These are phyloP conservation scores for Suhomyces bokatorum DNA, from an alignment of 1,139 yeast species.

Conservation along the genomic window DNA sequence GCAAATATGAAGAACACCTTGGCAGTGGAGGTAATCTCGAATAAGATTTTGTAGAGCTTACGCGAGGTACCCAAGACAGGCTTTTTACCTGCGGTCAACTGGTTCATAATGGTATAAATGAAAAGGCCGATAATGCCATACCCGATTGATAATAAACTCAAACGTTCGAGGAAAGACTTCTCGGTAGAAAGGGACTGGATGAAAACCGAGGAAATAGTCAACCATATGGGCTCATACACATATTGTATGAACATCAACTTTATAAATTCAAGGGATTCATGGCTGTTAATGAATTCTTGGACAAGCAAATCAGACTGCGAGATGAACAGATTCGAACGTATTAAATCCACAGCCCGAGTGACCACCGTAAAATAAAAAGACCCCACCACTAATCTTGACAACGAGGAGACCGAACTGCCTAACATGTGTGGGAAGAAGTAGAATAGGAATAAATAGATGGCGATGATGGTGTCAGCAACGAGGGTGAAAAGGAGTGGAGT, in stretches of 20 bases:
- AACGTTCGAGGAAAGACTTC: slow-evolving; percentile 36
- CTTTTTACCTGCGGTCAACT: slow-evolving; percentile 32
- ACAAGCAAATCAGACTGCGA: neutral
- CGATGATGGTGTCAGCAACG: slow-evolving; percentile 43
- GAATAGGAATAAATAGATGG: slow-evolving; percentile 44
- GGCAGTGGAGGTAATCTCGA: slow-evolving; percentile 55
- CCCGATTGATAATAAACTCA: slow-evolving; percentile 35
- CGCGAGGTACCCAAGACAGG: slow-evolving; percentile 55
- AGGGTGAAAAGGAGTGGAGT: slow-evolving; percentile 41
- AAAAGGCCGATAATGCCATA: slow-evolving; percentile 33
- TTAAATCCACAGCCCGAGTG: neutral
- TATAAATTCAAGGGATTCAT: slow-evolving; percentile 1
- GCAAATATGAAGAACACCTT: slow-evolving; percentile 77
- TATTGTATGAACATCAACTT: slow-evolving; percentile 8
- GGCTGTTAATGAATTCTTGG: neutral
- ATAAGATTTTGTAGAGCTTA: slow-evolving; percentile 48
- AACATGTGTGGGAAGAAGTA: slow-evolving; percentile 54
- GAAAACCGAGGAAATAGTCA: slow-evolving; percentile 21
- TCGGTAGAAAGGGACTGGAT: slow-evolving; percentile 14
- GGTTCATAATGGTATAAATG: slow-evolving; percentile 38
- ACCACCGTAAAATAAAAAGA: neutral
- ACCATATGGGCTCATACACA: slow-evolving; percentile 10
- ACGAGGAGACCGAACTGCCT: slow-evolving; percentile 20
- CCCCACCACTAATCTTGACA: slow-evolving; percentile 1
- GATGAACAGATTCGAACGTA: neutral